phyloP scores from a whole-genome alignment of 2,329 filamentous ascomycete genomes.

The Claviceps sp. region DNA sequence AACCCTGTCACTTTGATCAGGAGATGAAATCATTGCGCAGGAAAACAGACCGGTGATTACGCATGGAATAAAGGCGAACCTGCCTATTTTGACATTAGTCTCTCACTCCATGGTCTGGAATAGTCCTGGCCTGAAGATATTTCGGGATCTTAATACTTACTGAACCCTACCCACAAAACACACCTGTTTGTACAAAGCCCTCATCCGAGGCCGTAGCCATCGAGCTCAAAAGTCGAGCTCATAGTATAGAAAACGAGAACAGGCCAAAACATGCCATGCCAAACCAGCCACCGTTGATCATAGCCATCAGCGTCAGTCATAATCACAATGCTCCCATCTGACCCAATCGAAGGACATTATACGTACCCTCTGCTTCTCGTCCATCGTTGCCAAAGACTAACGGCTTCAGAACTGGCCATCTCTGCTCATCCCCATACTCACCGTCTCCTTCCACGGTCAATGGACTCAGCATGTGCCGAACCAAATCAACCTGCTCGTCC shows the following conservation, averaged over 20 bases:
- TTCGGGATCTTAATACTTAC: background rate
- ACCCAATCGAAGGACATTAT: conserved; percentile 8
- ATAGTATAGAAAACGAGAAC: background rate
- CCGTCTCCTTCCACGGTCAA: conserved; percentile 7
- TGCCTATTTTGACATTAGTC: too few relatives aligned
- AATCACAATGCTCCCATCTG: background rate
- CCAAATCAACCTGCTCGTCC: conserved; percentile 11
- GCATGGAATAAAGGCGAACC: background rate
- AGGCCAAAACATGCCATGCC: too few relatives aligned
- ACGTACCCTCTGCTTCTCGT: background rate
- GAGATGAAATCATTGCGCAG: background rate
- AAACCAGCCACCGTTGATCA: background rate
- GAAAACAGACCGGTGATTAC: background rate
- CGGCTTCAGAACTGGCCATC: conserved; percentile 9
- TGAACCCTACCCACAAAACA: background rate
- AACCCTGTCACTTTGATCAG: background rate
- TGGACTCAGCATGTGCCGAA: conserved; percentile 14
- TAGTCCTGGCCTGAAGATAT: background rate
- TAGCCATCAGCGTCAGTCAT: background rate
- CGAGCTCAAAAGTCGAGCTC: background rate
- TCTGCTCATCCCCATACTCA: background rate
- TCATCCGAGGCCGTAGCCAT: background rate
- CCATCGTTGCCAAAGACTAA: conserved; percentile 10
- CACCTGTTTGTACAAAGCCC: background rate
- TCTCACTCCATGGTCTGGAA: background rate